Evolutionary conservation across 164 flowering plant species (phyloP), one percentile per base, ranked within the genome.

Genomic region (Houttuynia cordata): DNA sequence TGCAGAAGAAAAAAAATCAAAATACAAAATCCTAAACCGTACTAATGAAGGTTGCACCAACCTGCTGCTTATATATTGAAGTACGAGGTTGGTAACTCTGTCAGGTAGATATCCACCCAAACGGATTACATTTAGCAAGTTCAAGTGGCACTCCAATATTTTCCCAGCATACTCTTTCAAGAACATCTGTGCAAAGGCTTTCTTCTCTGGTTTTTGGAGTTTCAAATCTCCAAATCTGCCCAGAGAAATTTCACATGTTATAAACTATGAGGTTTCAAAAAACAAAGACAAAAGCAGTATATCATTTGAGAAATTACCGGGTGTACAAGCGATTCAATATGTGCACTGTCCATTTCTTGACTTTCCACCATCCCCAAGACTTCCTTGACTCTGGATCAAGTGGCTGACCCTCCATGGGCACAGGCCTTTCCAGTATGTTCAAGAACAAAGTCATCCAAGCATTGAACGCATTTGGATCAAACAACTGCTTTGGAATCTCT

Each of bases 341-440:
- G 68, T 94, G 99, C 66, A 87, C 92, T 0, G 93, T 88, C 99
- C 99, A 94, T 68, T 94, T 94, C 79, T 94, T 91, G 47, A 88
- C 99, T 75, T 94, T 94, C 99, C 99, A 94, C 99, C 99, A 94
- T 20, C 97, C 96, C 97, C 97, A 94, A 24, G 96, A 76, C 78
- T 88, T 94, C 64, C 97, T 78, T 15, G 67, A 74, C 70, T 94
- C 99, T 49, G 94, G 97, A 76, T 94, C 99, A 53, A 67, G 60
- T 10, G 99, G 99, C 69, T 94, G 94, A 21, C 97, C 97, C 68
- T 91, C 99, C 62, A 77, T 23, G 52, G 97, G 94, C 24, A 94
- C 97, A 66, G 99, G 92, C 62, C 97, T 85, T 79, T 91, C 97
- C 83, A 94, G 71, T 51, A 94, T 63, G 71, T 74, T 84, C 70